Evolutionary conservation across 306 rosid genomes (phyloP).

Genomic region (Dryas alaskensis): DNA sequence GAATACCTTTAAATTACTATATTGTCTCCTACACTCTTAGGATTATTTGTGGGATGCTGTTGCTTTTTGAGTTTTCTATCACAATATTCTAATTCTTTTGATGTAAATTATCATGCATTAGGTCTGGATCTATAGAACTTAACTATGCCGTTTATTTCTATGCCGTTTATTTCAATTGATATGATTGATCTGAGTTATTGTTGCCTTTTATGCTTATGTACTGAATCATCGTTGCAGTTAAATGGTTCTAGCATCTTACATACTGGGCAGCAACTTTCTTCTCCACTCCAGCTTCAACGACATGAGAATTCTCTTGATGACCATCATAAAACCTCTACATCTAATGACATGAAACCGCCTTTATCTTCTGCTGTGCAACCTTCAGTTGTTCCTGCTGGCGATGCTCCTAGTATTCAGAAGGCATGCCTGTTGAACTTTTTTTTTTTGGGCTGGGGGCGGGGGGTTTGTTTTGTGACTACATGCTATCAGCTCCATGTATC

Average conservation of each 20-base stretch:
- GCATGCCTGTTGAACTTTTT: conserved; percentile 33
- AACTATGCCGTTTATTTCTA: neutral
- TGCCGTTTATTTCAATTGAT: neutral
- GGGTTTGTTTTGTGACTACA: conserved; percentile 13
- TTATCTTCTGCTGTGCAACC: conserved; percentile 63
- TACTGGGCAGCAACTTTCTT: conserved; percentile 57
- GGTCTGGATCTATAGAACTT: neutral
- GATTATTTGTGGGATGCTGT: neutral
- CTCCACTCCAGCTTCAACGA: conserved; percentile 71
- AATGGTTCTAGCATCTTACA: conserved; percentile 53
- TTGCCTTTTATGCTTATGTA: conserved; percentile 16
- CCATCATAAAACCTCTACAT: conserved; percentile 54
- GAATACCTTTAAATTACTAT: neutral
- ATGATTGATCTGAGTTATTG: neutral
- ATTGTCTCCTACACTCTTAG: neutral
- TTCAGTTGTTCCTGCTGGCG: conserved; percentile 44
- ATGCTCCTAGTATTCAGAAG: conserved; percentile 55
- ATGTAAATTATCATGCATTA: neutral
- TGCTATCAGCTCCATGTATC: neutral
- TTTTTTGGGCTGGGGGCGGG: neutral
- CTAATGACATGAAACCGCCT: conserved; percentile 56
- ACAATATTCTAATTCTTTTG: neutral
- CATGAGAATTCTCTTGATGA: conserved; percentile 70
- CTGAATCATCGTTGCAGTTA: conserved; percentile 47
- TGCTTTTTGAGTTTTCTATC: neutral